Evolutionary conservation across 164 flowering plant genomes (phyloP).

Genomic region (Platanus orientalis): DNA sequence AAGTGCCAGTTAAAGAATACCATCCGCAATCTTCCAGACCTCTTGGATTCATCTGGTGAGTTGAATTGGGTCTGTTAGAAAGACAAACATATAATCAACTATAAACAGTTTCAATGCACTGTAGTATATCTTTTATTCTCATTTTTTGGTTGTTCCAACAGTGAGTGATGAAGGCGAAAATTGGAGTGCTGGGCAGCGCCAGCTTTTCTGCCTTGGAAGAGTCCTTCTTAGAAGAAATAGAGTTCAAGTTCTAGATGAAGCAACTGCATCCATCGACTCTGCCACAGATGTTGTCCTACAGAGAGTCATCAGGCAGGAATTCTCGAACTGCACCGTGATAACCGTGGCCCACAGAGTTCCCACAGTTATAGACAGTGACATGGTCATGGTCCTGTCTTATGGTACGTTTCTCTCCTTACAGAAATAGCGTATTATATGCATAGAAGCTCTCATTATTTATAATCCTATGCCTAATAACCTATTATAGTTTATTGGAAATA

Average conservation of each 20-base stretch:
- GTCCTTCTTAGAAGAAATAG: constrained; percentile 62
- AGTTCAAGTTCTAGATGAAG: constrained; percentile 82
- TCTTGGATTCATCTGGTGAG: constrained; percentile 65
- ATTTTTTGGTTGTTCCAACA: constrained; percentile 25
- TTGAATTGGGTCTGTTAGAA: background rate
- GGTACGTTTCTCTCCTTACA: constrained; percentile 41
- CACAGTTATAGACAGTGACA: constrained; percentile 83
- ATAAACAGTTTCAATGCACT: background rate
- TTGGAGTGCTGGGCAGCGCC: too few relatives aligned
- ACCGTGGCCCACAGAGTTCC: constrained; percentile 89
- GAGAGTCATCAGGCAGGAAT: too few relatives aligned
- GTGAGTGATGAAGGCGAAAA: constrained; percentile 86
- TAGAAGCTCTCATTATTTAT: too few relatives aligned
- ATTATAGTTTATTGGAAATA: too few relatives aligned
- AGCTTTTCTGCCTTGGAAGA: constrained; percentile 77
- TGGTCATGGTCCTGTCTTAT: constrained; percentile 87
- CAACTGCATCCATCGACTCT: too few relatives aligned
- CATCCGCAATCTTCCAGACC: constrained; percentile 51
- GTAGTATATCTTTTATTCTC: too few relatives aligned
- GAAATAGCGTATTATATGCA: too few relatives aligned
- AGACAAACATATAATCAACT: background rate
- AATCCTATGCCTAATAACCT: too few relatives aligned
- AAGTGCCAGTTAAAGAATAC: constrained; percentile 70
- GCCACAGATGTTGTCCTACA: too few relatives aligned
- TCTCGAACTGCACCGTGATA: constrained; percentile 60